Base-by-base conservation (phyloP, 768 basidiomycete species). In the Neoboletus brunneissimus region DNA sequence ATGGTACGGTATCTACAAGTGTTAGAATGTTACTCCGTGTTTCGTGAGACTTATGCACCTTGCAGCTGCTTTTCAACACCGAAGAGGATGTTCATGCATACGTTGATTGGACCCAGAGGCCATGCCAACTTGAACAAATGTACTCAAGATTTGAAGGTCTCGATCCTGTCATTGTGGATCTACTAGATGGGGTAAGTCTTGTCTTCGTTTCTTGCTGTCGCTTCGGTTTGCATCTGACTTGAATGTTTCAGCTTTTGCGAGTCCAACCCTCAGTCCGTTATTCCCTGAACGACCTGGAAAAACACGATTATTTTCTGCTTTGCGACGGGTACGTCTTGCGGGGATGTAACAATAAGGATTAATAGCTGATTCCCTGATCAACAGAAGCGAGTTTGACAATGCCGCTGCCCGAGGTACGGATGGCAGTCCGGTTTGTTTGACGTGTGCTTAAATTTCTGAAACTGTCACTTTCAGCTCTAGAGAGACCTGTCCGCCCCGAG, bases 21-120 rank as follows among this genome's bases (percentile, higher is more conserved):
- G 23, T 47, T 23, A 23, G 41, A 37, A 29, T n/a, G 1, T 11
- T 32, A 20, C 32, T 16, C 20, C 31, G 12, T 45, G 20, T 41
- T 22, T 46, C 25, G 45, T 31, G 35, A 15, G 15, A 29, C 53
- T 42, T 44, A 38, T 4, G 12, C 15, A 11, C 15, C 34, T 43
- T 18, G 6, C 55, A 79, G 76, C 11, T 62, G 34, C 67, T 77
- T 20, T 78, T 77, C 57, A 44, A 62, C 5, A 55, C 59, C 1
- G 56, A 61, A 54, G 57, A 63, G 4, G 69, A 60, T 13, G 37
- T 72, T 20, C 34, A 66, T 23, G 60, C 58, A 51, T 67, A 61
- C 22, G 60, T 71, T 38, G 32, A 59, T 42, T 67, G 63, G 64
- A 56, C 55, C 47, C 52, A 46, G 31, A 46, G 45, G 8, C 10